phyloP scores from a whole-genome alignment of 2,329 filamentous ascomycete species.

The Myriosclerotinia scirpicola region DNA sequence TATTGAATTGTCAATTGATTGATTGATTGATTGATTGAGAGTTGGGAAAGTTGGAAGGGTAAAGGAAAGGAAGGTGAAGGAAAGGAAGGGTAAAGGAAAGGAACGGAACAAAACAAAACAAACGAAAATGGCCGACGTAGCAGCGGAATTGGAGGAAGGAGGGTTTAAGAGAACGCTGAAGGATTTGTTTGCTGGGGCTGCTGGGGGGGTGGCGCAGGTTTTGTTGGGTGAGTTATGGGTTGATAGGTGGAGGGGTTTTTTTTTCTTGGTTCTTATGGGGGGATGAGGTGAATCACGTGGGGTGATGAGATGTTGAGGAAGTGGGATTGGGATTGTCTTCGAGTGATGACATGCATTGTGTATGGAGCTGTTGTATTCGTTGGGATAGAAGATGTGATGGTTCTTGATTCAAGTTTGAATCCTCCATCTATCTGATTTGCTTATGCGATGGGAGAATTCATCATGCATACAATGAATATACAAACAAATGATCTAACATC shows the following conservation, averaged over 20 bases:
- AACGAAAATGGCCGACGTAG: slow-evolving; percentile 38
- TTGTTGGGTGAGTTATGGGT: slow-evolving; percentile 70
- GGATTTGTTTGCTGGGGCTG: slow-evolving; percentile 87
- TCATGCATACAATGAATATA: neutral
- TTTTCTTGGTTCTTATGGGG: slow-evolving; percentile 2
- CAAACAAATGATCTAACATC: slow-evolving; percentile 29
- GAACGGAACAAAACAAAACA: slow-evolving; percentile 8
- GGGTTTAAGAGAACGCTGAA: slow-evolving; percentile 52
- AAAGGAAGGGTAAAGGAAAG: no score
- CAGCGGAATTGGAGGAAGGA: slow-evolving; percentile 38
- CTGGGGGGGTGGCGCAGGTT: slow-evolving; percentile 90
- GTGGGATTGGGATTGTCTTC: neutral
- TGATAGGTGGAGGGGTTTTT: slow-evolving; percentile 7
- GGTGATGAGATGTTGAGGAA: neutral
- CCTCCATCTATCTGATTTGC: neutral
- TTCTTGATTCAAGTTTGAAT: neutral
- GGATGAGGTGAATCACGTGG: slow-evolving; percentile 24
- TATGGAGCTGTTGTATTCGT: neutral
- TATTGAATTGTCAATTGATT: neutral
- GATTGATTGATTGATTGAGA: neutral
- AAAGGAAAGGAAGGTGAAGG: no score
- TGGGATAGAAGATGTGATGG: neutral
- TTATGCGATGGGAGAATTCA: neutral
- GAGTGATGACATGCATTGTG: neutral
- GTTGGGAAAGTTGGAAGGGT: neutral